These are phyloP conservation scores for Amaranthus hypochondriacus DNA, from an alignment of 148 eudicot species.

Conservation along the genomic window DNA sequence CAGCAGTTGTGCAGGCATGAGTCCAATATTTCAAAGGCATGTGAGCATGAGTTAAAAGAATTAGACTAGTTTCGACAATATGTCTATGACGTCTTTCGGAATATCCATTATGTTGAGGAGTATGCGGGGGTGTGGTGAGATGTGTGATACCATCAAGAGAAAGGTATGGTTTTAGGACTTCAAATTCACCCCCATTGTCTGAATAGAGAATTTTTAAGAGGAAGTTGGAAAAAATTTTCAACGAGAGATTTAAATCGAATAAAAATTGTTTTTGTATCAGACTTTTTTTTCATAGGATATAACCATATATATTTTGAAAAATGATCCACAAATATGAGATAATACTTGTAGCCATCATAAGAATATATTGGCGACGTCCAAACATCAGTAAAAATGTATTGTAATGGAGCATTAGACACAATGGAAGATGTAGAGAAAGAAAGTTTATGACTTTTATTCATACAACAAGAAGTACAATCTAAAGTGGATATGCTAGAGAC, in stretches of 20 bases:
- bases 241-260: not conserved
- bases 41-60: not conserved
- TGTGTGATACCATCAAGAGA: not conserved
- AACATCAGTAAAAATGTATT: not conserved
- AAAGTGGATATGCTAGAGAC: not conserved
- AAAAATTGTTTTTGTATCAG: constrained; percentile 10
- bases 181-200: constrained; percentile 6
- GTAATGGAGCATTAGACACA: not conserved
- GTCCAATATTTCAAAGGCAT: not conserved
- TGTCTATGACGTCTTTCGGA: not conserved
- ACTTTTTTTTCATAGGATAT: not conserved
- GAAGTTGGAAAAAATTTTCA: constrained; percentile 1
- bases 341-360: too few relatives aligned
- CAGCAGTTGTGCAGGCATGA: not conserved
- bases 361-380: too few relatives aligned
- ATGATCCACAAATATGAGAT: constrained; percentile 14
- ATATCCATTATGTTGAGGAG: too few relatives aligned
- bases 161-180: not conserved
- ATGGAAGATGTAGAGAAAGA: not conserved
- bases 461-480: not conserved
- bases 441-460: not conserved
- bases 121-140: not conserved
- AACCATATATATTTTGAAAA: constrained; percentile 9
- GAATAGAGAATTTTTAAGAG: constrained; percentile 3
- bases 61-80: not conserved